Percentiles rank a stretch among this genome's conserved stretches.
These are phyloP conservation scores for Euclidium syriacum DNA, from an alignment of 345 rosid species.

Conservation along the genomic window DNA sequence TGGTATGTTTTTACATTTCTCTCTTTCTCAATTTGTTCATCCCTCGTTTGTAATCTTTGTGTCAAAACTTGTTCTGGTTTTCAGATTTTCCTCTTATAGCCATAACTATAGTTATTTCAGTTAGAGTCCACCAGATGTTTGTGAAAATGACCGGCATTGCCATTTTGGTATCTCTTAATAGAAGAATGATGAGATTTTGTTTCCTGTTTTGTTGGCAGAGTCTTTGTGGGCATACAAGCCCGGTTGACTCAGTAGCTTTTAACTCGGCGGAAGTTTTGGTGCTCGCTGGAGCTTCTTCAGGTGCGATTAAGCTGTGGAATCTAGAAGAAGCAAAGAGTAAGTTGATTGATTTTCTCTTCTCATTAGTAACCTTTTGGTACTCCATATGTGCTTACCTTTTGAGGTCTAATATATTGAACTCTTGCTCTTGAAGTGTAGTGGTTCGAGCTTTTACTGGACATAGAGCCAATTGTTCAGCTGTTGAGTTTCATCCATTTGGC, in stretches of 20 bases:
- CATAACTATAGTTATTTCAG: not conserved
- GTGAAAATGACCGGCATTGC: not conserved
- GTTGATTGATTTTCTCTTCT: not conserved
- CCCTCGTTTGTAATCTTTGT: not conserved
- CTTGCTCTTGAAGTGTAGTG: constrained; percentile 90
- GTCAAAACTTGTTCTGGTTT: not conserved
- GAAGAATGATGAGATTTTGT: not conserved
- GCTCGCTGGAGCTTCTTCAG: constrained; percentile 36
- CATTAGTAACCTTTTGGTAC: not conserved
- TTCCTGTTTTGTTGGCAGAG: constrained; percentile 22
- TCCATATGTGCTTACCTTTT: not conserved
- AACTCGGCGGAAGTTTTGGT: constrained; percentile 30
- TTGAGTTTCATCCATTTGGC: constrained; percentile 98
- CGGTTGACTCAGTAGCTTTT: constrained; percentile 31
- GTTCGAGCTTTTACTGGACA: constrained; percentile 94
- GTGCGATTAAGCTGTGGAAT: constrained; percentile 32
- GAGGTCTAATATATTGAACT: constrained; percentile 33
- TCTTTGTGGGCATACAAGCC: constrained; percentile 36
- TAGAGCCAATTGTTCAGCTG: constrained; percentile 75
- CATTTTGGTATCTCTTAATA: not conserved
- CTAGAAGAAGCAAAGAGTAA: constrained; percentile 33
- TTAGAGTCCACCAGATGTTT: not conserved
- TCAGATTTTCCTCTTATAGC: not conserved
- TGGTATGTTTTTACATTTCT: constrained; percentile 47
- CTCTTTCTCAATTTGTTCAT: not conserved